Evolutionary conservation across 2,329 filamentous ascomycete genomes (phyloP).

Genomic region (Apiospora saccharicola): DNA sequence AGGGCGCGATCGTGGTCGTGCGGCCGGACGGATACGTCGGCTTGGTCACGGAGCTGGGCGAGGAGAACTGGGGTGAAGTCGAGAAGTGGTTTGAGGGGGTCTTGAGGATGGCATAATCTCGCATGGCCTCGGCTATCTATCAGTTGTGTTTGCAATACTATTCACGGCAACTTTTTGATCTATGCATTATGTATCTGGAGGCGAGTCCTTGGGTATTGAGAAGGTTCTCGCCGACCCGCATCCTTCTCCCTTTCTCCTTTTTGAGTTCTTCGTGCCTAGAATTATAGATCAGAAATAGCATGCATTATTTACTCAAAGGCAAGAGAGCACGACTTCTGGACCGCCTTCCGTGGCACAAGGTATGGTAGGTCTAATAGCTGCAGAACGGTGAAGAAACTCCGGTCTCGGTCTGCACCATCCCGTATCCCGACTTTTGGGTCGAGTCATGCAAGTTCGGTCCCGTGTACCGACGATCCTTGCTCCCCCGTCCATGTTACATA

Average conservation of each 20-base stretch:
- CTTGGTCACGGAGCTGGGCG: constrained; percentile 45
- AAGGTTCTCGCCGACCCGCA: not conserved
- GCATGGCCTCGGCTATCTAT: not conserved
- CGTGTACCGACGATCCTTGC: constrained; percentile 9
- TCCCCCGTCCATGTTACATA: not conserved
- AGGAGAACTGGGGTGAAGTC: constrained; percentile 34
- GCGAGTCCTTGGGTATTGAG: not conserved
- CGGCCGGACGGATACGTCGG: constrained; percentile 74
- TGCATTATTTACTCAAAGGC: not conserved
- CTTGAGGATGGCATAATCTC: constrained; percentile 23
- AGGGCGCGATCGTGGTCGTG: constrained; percentile 65
- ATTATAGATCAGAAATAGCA: not conserved
- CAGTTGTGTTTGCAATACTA: not conserved
- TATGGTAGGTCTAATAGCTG: not conserved
- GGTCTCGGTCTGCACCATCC: not conserved
- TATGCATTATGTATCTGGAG: not conserved
- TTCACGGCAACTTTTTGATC: not conserved
- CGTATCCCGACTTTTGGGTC: not conserved
- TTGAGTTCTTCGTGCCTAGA: not conserved
- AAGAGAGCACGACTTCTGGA: not conserved
- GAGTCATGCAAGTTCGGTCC: not conserved
- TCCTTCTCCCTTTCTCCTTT: not conserved
- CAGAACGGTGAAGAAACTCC: not conserved
- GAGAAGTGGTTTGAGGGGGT: constrained; percentile 35
- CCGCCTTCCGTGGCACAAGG: not conserved